These are phyloP conservation scores for Fusarium beomiforme DNA, from an alignment of 2,329 filamentous ascomycete species.

Conservation along the genomic window DNA sequence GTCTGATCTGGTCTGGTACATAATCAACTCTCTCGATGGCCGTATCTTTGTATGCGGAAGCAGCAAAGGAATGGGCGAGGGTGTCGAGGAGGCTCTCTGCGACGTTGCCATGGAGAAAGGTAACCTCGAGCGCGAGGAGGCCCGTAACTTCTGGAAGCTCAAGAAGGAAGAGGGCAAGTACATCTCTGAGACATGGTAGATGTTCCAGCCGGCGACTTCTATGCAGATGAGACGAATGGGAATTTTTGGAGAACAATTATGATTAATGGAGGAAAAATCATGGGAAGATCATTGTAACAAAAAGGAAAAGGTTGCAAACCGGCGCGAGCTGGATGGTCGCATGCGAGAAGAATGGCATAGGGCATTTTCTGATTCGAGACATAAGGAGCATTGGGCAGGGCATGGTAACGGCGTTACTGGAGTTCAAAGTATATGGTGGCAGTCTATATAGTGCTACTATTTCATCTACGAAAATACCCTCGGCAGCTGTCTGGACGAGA, in stretches of 20 bases:
- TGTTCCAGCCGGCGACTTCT: background rate
- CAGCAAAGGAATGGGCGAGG: slow-evolving; percentile 96
- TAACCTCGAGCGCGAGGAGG: slow-evolving; percentile 83
- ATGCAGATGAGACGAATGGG: background rate
- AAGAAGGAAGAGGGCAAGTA: slow-evolving; percentile 96
- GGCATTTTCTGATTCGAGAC: slow-evolving; percentile 22
- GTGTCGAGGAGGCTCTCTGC: slow-evolving; percentile 86
- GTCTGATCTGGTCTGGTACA: slow-evolving; percentile 97
- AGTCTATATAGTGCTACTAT: slow-evolving; percentile 8
- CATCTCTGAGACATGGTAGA: slow-evolving; percentile 82
- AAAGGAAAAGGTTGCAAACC: slow-evolving; percentile 9
- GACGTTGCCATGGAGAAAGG: slow-evolving; percentile 95
- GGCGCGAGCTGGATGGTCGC: slow-evolving; percentile 34
- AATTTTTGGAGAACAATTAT: background rate
- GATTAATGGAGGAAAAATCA: background rate
- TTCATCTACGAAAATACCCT: slow-evolving; percentile 26
- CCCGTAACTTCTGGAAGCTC: slow-evolving; percentile 85
- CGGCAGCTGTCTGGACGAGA: slow-evolving; percentile 6
- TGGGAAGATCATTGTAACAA: background rate
- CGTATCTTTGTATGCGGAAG: slow-evolving; percentile 96
- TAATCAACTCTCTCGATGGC: slow-evolving; percentile 95
- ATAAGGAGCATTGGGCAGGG: slow-evolving; percentile 22
- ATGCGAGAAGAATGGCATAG: slow-evolving; percentile 31
- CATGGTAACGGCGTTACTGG: slow-evolving; percentile 34
- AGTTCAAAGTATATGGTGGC: background rate